Conservation (phyloP, 2,329 filamentous ascomycete genomes). For the Aspergillus uvarum region DNA sequence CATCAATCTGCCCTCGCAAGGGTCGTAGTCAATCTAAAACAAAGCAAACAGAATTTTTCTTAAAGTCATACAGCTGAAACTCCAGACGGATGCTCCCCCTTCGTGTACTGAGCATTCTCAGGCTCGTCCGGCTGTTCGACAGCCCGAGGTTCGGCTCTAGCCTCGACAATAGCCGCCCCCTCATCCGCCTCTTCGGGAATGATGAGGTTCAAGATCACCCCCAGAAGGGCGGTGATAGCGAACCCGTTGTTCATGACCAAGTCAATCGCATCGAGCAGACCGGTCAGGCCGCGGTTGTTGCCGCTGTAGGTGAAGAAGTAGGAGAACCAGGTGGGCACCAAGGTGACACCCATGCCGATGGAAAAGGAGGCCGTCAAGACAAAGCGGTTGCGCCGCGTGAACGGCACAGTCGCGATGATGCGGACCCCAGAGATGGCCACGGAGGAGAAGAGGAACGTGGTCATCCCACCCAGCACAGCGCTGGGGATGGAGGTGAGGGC, state of each 20-base stretch:
- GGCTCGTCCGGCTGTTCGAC: conserved; percentile 4
- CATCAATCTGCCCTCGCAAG: neutral
- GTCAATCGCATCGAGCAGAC: conserved; percentile 52
- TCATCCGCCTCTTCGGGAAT: conserved; percentile 76
- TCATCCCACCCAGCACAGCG: conserved; percentile 48
- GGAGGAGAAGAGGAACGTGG: conserved; percentile 66
- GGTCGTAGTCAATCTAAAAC: neutral
- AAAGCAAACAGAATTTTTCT: neutral
- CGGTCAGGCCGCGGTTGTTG: conserved; percentile 68
- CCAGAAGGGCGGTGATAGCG: conserved; percentile 68
- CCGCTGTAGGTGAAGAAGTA: conserved; percentile 49
- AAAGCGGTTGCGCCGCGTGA: conserved; percentile 66
- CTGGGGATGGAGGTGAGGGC: conserved; percentile 65
- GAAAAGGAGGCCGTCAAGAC: conserved; percentile 63
- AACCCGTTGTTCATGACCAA: conserved; percentile 67
- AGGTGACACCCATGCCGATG: conserved; percentile 56
- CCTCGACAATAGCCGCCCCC: conserved; percentile 39
- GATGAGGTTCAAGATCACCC: conserved; percentile 70
- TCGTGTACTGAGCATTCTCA: neutral
- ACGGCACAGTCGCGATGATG: conserved; percentile 62
- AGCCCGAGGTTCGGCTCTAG: conserved; percentile 22
- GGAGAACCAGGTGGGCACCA: conserved; percentile 50
- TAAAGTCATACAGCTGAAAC: neutral
- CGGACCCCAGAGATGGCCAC: conserved; percentile 66
- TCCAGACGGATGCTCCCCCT: neutral